Base-by-base conservation (phyloP, 2,329 filamentous ascomycete genomes). In the Chrysoporthe puriensis region DNA sequence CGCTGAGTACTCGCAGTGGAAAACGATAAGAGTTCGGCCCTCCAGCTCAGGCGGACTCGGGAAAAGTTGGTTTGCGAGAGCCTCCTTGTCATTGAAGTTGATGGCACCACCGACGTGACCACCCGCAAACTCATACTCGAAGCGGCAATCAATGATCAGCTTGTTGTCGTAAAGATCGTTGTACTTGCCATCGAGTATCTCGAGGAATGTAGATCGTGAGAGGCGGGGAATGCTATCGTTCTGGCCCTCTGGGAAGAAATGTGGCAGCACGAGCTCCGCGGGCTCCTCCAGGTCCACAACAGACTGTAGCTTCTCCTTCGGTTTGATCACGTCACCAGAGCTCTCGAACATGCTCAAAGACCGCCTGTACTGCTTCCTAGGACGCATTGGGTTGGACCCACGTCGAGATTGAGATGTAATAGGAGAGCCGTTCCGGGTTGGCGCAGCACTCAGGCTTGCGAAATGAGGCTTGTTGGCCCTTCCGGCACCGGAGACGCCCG, bases 291-390 rank as follows among this genome's bases (percentile, higher is more conserved):
- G 84, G 76, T 97, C 94, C 87, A 92, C 92, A 66, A 95, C 91
- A 54, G 91, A 90, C 73, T 92, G 87, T 70, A 95, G 82, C 68
- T 82, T 81, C 71, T 90, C 83, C 77, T 94, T 93, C 66, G 90
- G 84, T 80, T 93, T 93, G 82, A 97, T 91, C 66, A 97, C 85
- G 76, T 98, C 96, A 72, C 88, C 91, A 3, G 94, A 91, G 77
- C 91, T 89, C 81, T 98, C 95, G 80, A 97, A 99, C 96, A 99
- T 99, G 85, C 96, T 98, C 76, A 97, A 82, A 34, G 95, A 97
- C 72, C 96, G 90, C 69, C 96, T 90, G 76, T 95, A 95, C 77
- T 96, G 92, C 76, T 97, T 97, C 72, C 94, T 88, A 57, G 92
- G 92, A 70, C 93, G 89, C 73, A 89, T 83, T 72, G 86, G 91